Evolutionary conservation across 2,329 filamentous ascomycete species (phyloP).

Genomic region (Albifimbria verrucaria): DNA sequence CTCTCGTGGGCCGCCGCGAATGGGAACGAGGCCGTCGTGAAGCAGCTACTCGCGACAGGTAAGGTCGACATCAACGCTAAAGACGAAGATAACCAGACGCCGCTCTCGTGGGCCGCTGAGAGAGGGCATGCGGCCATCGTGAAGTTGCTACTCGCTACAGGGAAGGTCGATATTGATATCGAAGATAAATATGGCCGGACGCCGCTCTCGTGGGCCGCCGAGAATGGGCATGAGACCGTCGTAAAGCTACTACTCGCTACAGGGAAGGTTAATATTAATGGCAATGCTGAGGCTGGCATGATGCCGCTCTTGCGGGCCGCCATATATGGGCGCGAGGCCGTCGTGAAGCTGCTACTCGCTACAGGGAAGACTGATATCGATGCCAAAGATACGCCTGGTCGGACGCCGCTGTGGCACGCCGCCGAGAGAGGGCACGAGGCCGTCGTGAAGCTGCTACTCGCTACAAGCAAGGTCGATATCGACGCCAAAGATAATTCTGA

Average conservation of each 20-base stretch:
- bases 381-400: not conserved
- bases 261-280: not conserved
- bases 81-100: not conserved
- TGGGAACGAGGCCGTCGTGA: not conserved
- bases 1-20: not conserved
- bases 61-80: not conserved
- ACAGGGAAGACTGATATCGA: not conserved
- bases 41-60: not conserved
- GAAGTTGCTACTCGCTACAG: not conserved
- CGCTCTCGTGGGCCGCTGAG: not conserved
- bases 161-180: not conserved
- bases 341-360: not conserved
- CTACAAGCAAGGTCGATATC: not conserved
- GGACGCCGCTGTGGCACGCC: not conserved
- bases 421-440: not conserved
- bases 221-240: not conserved
- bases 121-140: not conserved
- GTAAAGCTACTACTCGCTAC: not conserved
- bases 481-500: not conserved
- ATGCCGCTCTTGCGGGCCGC: not conserved
- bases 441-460: not conserved
- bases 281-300: not conserved
- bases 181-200: not conserved
- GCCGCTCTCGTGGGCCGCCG: not conserved
- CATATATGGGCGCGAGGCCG: not conserved